Evolutionary conservation across 441 rosid species (phyloP).

Genomic region (Gossypium trilobum): DNA sequence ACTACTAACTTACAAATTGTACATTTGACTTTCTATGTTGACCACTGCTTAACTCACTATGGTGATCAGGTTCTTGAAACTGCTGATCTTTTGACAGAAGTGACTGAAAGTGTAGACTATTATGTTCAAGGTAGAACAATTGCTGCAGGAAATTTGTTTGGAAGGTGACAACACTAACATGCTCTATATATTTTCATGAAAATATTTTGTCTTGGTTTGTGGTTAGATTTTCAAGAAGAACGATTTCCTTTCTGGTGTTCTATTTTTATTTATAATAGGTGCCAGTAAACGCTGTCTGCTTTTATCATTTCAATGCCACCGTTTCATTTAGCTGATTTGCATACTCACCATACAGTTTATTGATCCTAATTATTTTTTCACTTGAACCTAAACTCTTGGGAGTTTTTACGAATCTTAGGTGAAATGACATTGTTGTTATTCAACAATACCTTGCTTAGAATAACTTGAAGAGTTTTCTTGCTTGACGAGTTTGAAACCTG

Average conservation of each 20-base stretch:
- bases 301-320: neutral
- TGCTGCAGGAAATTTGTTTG: slow-evolving; percentile 95
- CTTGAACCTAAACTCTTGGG: neutral
- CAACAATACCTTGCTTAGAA: neutral
- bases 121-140: slow-evolving; percentile 94
- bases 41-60: neutral
- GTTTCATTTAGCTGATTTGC: neutral
- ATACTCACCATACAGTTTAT: neutral
- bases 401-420: neutral
- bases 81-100: slow-evolving; percentile 93
- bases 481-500: neutral
- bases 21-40: slow-evolving; percentile 4
- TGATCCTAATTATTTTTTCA: neutral
- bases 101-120: slow-evolving; percentile 97
- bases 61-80: slow-evolving; percentile 85
- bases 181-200: neutral
- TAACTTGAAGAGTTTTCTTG: slow-evolving; percentile 4
- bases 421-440: neutral
- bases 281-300: neutral
- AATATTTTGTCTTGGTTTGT: neutral
- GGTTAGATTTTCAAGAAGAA: neutral
- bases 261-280: slow-evolving; percentile 1
- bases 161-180: slow-evolving; percentile 45
- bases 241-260: neutral
- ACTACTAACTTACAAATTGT: neutral